These are phyloP conservation scores for Lachnellula hyalina DNA, from an alignment of 2,329 filamentous ascomycete genomes.

Conservation along the genomic window DNA sequence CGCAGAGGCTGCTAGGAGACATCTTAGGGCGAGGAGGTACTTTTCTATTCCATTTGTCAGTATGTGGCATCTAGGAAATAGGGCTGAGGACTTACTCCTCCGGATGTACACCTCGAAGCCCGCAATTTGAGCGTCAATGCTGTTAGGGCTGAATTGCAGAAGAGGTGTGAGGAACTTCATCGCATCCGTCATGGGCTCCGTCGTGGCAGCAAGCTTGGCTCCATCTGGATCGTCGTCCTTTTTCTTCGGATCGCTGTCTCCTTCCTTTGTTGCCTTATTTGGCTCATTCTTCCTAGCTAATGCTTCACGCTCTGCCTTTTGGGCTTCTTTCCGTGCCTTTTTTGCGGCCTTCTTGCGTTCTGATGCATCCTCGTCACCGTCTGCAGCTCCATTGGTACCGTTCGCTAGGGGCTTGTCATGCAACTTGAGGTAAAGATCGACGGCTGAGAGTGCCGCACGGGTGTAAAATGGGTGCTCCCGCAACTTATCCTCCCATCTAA, in stretches of 20 bases:
- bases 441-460: slow-evolving; percentile 73
- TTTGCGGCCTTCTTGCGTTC: slow-evolving; percentile 84
- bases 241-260: slow-evolving; percentile 68
- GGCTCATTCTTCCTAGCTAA: slow-evolving; percentile 80
- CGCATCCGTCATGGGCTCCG: slow-evolving; percentile 77
- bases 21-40: slow-evolving; percentile 80
- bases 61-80: slow-evolving; percentile 5
- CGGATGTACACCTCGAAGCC: slow-evolving; percentile 89
- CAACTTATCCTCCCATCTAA: slow-evolving; percentile 89
- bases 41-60: slow-evolving; percentile 56
- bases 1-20: slow-evolving; percentile 66
- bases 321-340: slow-evolving; percentile 80
- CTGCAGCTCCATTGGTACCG: slow-evolving; percentile 52
- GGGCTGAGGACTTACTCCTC: slow-evolving; percentile 55
- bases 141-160: slow-evolving; percentile 75
- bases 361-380: slow-evolving; percentile 49
- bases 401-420: slow-evolving; percentile 68
- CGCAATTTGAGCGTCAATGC: slow-evolving; percentile 73
- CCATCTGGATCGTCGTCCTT: slow-evolving; percentile 87
- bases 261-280: slow-evolving; percentile 61
- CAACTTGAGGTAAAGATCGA: slow-evolving; percentile 74
- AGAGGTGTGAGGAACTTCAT: slow-evolving; percentile 81
- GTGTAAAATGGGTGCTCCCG: slow-evolving; percentile 92
- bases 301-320: slow-evolving; percentile 69
- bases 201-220: slow-evolving; percentile 70